phyloP scores from a whole-genome alignment of 2,329 filamentous ascomycete genomes.

The Microdochium bolleyi region DNA sequence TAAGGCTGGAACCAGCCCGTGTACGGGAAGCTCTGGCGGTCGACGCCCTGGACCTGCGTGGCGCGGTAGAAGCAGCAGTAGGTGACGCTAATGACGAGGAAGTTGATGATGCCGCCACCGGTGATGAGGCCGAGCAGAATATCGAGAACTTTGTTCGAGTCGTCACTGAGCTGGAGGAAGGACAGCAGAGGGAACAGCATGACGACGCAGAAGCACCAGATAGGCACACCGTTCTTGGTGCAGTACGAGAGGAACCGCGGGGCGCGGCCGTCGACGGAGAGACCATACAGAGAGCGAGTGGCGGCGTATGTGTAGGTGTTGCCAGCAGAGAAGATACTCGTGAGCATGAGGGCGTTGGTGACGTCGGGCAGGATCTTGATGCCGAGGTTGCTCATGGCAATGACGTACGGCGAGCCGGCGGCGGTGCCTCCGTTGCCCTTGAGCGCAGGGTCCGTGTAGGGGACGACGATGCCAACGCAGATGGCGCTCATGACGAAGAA shows the following conservation, averaged over 20 bases:
- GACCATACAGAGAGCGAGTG: constrained; percentile 51
- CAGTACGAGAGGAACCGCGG: constrained; percentile 42
- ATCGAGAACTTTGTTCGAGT: constrained; percentile 46
- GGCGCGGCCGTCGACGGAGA: constrained; percentile 49
- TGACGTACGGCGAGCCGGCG: constrained; percentile 47
- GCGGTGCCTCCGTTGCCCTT: constrained; percentile 35
- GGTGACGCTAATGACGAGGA: constrained; percentile 50
- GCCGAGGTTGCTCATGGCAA: constrained; percentile 49
- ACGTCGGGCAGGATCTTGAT: constrained; percentile 48
- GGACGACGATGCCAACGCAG: constrained; percentile 52
- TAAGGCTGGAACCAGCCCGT: constrained; percentile 51
- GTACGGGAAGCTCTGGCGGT: constrained; percentile 48
- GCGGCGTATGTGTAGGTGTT: constrained; percentile 56
- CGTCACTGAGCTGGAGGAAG: constrained; percentile 50
- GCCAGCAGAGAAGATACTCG: constrained; percentile 51
- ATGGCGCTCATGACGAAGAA: constrained; percentile 63
- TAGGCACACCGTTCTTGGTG: constrained; percentile 51
- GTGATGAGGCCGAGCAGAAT: constrained; percentile 56
- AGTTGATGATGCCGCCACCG: constrained; percentile 37
- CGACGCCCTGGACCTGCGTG: constrained; percentile 38
- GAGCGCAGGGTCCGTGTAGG: constrained; percentile 51
- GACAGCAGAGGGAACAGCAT: constrained; percentile 55
- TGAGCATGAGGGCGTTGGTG: constrained; percentile 54
- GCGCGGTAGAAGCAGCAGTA: constrained; percentile 52
- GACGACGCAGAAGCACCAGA: constrained; percentile 51